Percentiles rank a stretch among this genome's conserved stretches.
Conservation (phyloP, 169 alveolate genomes). For the Theileria orientalis region DNA sequence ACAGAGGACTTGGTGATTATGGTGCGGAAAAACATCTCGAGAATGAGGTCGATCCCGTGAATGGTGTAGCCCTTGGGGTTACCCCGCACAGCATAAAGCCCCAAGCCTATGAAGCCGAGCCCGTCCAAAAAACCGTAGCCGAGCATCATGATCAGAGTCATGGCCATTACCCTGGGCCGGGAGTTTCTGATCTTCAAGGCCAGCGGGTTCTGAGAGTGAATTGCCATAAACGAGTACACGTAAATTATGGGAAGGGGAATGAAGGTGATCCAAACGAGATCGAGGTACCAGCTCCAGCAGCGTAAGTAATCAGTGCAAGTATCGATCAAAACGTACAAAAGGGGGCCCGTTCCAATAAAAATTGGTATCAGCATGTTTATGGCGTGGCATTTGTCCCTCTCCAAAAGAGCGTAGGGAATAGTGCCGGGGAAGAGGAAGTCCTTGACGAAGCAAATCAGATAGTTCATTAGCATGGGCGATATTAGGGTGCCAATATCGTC, state of each 20-base stretch:
- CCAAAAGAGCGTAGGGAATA: constrained; percentile 41
- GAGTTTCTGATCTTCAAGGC: background rate
- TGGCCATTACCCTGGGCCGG: background rate
- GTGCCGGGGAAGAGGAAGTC: constrained; percentile 25
- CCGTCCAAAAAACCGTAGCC: background rate
- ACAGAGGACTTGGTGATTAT: background rate
- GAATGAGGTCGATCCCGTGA: background rate
- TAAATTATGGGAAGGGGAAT: constrained; percentile 6
- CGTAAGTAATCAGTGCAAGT: background rate
- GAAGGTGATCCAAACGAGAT: background rate
- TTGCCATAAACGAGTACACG: background rate
- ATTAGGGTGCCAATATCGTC: too few relatives aligned
- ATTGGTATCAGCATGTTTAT: constrained; percentile 21
- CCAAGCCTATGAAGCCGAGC: constrained; percentile 1
- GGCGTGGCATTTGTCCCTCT: constrained; percentile 23
- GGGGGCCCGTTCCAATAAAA: constrained; percentile 8
- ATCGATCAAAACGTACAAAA: background rate
- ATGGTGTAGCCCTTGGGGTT: background rate
- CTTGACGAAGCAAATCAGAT: too few relatives aligned
- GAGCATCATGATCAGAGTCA: background rate
- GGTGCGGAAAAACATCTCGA: background rate
- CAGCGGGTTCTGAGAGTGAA: background rate
- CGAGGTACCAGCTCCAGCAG: constrained; percentile 27
- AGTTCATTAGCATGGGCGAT: too few relatives aligned
- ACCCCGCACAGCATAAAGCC: background rate